Evolutionary conservation across 2,329 filamentous ascomycete species (phyloP), one percentile per base, ranked within the genome.

Genomic region (Claviceps monticola): DNA sequence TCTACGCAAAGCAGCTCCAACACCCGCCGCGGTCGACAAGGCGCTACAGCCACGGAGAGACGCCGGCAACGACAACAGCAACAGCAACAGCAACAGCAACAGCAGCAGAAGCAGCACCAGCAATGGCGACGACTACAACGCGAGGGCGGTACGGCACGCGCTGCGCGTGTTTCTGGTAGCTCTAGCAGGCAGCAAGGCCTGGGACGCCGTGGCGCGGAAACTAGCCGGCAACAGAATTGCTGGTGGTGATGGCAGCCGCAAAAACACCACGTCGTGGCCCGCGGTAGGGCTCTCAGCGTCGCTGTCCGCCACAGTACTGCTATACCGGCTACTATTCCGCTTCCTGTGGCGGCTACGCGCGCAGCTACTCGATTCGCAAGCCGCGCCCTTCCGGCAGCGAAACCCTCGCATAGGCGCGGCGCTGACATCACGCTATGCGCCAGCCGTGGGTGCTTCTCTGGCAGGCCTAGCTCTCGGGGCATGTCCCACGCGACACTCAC

Each of bases 291-390:
- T 95, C 9, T 91, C 89, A 0, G 73, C 90, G 8, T 93, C 88
- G 0, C 75, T 96, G 14, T 90, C 89, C 16, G 78, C 86, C 2
- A 88, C 96, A 56, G 76, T 97, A 19, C 80, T 97, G 44, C 80
- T 95, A 55, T 93, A 98, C 66, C 82, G 93, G 34, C 74, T 95
- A 1, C 80, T 97, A 26, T 88, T 91, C 69, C 87, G 91, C 54
- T 95, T 97, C 74, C 86, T 97, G 60, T 79, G 79, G 26, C 80
- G 88, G 29, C 72, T 97, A 44, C 83, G 91, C 47, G 74, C 78
- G 1, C 88, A 88, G 56, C 74, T 98, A 4, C 80, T 94, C 43
- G 83, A 85, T 38, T 79, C 87, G n/a, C 79, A 87, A 52, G 88
- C 90, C 1, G 77, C 79, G 51, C 84, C 87, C 0, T 96, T 97